phyloP scores from a whole-genome alignment of 2,329 filamentous ascomycete genomes.

The Talaromyces islandicus region DNA sequence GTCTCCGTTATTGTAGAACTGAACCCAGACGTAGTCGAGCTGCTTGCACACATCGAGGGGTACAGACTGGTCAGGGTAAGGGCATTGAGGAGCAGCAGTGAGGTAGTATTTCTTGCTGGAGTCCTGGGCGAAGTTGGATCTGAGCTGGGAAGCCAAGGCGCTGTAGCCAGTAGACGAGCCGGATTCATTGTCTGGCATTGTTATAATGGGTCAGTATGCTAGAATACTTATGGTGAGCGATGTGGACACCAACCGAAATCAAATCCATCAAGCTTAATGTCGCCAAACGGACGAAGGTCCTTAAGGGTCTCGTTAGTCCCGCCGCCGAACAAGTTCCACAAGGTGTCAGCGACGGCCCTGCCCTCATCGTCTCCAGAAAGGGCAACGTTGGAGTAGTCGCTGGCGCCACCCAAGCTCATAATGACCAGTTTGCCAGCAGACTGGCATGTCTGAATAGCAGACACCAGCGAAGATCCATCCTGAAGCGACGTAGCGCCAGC shows the following conservation, averaged over 20 bases:
- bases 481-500: conserved; percentile 9
- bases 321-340: conserved; percentile 41
- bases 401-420: conserved; percentile 40
- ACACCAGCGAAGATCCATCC: conserved; percentile 34
- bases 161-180: conserved; percentile 23
- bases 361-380: conserved; percentile 5
- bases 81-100: conserved; percentile 49
- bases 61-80: conserved; percentile 43
- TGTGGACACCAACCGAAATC: conserved; percentile 23
- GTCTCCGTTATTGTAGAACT: conserved; percentile 52
- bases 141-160: conserved; percentile 42
- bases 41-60: conserved; percentile 35
- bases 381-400: conserved; percentile 25
- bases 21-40: conserved; percentile 51
- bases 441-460: conserved; percentile 41
- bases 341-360: conserved; percentile 25
- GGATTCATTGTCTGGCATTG: conserved; percentile 8
- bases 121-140: conserved; percentile 32
- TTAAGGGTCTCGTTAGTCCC: conserved; percentile 17
- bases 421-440: conserved; percentile 40
- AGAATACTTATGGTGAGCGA: background rate
- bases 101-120: conserved; percentile 42
- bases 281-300: conserved; percentile 45
- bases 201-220: background rate
- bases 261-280: conserved; percentile 46